A percentile compares a stretch with the other conserved stretches of the same genome.
Evolutionary conservation across 352 stramenopile genomes (phyloP).

Genomic region (Pythium apleroticum): DNA sequence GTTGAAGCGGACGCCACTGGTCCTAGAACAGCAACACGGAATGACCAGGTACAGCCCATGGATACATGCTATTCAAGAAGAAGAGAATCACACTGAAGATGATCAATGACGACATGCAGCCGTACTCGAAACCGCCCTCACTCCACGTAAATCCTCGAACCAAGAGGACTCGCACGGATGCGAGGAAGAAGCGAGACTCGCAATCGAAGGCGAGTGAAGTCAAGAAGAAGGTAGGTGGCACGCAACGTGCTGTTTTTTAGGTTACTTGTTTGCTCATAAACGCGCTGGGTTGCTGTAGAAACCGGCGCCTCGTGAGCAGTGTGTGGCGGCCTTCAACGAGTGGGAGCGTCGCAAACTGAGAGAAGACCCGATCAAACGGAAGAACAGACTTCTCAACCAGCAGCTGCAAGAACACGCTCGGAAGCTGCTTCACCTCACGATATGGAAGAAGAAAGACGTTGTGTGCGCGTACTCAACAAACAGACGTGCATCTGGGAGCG

Average conservation of each 20-base stretch:
- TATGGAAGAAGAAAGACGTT: conserved; percentile 64
- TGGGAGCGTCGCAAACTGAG: conserved; percentile 51
- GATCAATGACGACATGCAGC: conserved; percentile 1
- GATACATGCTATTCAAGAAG: too few species aligned
- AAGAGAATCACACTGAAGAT: too few species aligned
- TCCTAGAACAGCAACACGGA: conserved; percentile 5
- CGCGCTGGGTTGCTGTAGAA: too few species aligned
- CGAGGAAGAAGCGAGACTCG: conserved; percentile 1
- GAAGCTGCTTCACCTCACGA: conserved; percentile 38
- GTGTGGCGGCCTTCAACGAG: conserved; percentile 28
- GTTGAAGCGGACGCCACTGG: background rate
- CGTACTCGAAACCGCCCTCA: conserved; percentile 42
- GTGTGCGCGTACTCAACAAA: conserved; percentile 77
- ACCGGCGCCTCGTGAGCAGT: conserved; percentile 12
- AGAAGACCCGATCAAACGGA: conserved; percentile 47
- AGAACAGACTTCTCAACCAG: conserved; percentile 31
- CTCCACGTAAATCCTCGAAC: conserved; percentile 50
- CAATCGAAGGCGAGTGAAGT: background rate
- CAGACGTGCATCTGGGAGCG: background rate
- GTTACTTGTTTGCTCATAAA: too few species aligned
- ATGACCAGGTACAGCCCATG: background rate
- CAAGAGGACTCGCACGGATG: conserved; percentile 5
- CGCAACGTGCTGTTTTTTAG: background rate
- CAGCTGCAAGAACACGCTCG: conserved; percentile 29
- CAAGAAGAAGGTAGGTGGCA: too few species aligned